Percentiles rank a stretch among this genome's conserved stretches.
These are phyloP conservation scores for Crithidia sp. DNA, from an alignment of 208 protist genomes.

Conservation along the genomic window DNA sequence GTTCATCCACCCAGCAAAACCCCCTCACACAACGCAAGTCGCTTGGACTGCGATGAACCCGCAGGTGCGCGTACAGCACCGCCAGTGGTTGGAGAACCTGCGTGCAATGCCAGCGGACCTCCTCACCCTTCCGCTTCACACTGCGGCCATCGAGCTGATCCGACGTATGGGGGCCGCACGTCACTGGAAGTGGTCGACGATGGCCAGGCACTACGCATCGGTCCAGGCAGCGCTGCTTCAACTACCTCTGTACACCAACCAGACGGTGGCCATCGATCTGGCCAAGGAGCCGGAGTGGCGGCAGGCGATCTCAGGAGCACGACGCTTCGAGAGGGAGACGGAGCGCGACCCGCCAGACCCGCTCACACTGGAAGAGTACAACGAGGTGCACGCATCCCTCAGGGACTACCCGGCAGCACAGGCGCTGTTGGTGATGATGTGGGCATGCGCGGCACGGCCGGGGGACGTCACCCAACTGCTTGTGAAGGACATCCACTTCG, in stretches of 20 bases:
- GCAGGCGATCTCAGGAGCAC: conserved; percentile 1
- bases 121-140: background rate
- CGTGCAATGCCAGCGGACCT: background rate
- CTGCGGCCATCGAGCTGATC: background rate
- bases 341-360: background rate
- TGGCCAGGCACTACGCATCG: background rate
- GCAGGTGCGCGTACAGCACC: background rate
- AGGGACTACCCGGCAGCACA: background rate
- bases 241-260: conserved; percentile 9
- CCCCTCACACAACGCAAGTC: background rate
- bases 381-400: background rate
- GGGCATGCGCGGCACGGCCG: conserved; percentile 3
- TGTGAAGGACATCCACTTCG: background rate
- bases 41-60: background rate
- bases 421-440: background rate
- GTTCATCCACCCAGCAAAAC: conserved; percentile 6
- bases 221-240: conserved; percentile 5
- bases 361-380: background rate
- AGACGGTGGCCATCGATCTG: background rate
- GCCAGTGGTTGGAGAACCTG: background rate
- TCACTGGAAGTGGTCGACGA: conserved; percentile 6
- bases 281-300: conserved; percentile 4
- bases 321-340: conserved; percentile 2
- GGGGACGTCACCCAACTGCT: conserved; percentile 3
- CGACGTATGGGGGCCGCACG: conserved; percentile 1